A percentile compares a stretch with the other conserved stretches of the same genome.
Evolutionary conservation across 2,329 filamentous ascomycete genomes (phyloP).

Genomic region (Calonectria pteridis): DNA sequence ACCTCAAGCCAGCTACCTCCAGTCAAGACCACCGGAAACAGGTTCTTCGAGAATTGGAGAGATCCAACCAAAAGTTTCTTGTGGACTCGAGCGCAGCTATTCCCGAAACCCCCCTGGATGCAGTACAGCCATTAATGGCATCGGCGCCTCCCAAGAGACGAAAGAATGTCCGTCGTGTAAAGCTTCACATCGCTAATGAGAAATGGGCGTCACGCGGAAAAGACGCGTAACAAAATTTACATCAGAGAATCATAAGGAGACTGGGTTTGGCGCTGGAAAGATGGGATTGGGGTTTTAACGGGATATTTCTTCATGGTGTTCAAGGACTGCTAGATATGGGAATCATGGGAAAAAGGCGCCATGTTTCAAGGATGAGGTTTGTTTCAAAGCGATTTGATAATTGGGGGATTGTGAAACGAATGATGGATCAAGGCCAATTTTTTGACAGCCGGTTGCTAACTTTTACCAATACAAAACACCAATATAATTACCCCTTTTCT

Average conservation of each 20-base stretch:
- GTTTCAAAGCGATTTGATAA: background rate
- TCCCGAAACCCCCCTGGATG: constrained; percentile 18
- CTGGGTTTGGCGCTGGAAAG: background rate
- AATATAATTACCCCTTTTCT: no score
- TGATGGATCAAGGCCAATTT: background rate
- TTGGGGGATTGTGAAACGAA: background rate
- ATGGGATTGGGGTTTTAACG: background rate
- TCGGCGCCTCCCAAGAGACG: background rate
- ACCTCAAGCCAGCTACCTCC: constrained; percentile 28
- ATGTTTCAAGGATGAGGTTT: background rate
- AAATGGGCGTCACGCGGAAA: background rate
- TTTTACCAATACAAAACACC: background rate
- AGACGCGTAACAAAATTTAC: background rate
- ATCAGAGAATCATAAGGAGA: background rate
- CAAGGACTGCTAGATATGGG: no score
- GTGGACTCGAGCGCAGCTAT: constrained; percentile 22
- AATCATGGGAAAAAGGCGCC: background rate
- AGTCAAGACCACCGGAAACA: constrained; percentile 36
- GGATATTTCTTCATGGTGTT: background rate
- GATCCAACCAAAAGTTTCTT: constrained; percentile 46
- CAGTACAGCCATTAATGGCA: background rate
- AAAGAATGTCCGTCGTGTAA: background rate
- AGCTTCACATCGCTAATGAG: background rate
- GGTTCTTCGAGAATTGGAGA: constrained; percentile 46
- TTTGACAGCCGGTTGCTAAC: background rate